Base-by-base conservation (phyloP, 345 rosid species). In the Conringia planisiliqua region DNA sequence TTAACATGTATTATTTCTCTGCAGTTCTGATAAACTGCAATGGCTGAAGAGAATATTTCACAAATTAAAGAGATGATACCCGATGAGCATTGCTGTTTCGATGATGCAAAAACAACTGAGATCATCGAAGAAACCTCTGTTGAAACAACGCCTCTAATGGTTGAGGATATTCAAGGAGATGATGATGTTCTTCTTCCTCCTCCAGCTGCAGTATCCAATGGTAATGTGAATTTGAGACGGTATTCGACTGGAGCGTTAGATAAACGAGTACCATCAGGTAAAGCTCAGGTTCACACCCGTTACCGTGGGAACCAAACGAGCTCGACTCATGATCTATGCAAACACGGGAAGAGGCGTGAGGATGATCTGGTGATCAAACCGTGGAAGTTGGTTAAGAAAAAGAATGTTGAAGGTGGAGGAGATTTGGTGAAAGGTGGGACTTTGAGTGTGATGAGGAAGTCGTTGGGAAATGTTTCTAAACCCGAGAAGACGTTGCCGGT, bases 291-390 rank as follows among this genome's bases (percentile, higher is more conserved):
- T 77, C 63, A 66, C 24, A 83, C 97, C 1, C 90, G 86, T 63
- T 93, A 88, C 78, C 90, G 86, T 29, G 83, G 83, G 60, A 76
- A 85, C 81, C 81, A 87, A 29, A 65, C 67, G 20, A 88, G 96
- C 48, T 91, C 98, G 4, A 88, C 96, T 75, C 98, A 91, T 82
- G 97, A 91, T 80, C 65, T 79, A 13, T 93, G 98, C 71, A 93
- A 93, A 76, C 87, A 80, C 32, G 96, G 94, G 43, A 72, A 35
- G 73, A 72, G 75, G 29, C 83, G 68, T 47, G 80, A 77, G 38
- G 76, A 77, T 44, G 83, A 54, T n/a, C 29, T 72, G 33, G 84
- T 83, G 70, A 65, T 65, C 72, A 84, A 79, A 65, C 73, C 79
- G 4, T 80, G 81, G 75, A 68, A 42, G 73, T 70, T 79, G 64